Evolutionary conservation across 2,329 filamentous ascomycete genomes (phyloP).

Genomic region (Sporothrix brasiliensis): DNA sequence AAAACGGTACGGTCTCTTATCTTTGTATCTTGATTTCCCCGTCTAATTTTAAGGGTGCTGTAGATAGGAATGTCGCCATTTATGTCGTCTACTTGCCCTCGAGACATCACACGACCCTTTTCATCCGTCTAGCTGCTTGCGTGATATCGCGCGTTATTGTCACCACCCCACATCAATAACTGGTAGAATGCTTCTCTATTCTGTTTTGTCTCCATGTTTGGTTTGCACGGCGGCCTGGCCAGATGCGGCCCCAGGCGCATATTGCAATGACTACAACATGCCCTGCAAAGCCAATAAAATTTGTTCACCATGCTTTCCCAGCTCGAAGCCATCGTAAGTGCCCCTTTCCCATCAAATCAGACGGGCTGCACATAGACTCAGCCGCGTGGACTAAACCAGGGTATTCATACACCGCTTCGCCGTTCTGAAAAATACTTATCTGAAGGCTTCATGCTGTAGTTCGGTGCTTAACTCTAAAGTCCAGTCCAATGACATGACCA

Average conservation of each 20-base stretch:
- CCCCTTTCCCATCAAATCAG: not conserved
- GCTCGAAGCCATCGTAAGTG: not conserved
- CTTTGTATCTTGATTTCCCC: too few species aligned
- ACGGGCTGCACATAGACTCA: not conserved
- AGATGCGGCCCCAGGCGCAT: slow-evolving; percentile 2
- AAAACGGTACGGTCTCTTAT: too few species aligned
- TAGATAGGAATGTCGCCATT: not conserved
- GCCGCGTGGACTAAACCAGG: not conserved
- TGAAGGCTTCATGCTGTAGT: not conserved
- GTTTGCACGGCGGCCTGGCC: not conserved
- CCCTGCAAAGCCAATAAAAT: slow-evolving; percentile 17
- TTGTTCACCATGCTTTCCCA: not conserved
- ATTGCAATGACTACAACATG: not conserved
- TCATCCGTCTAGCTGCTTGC: slow-evolving; percentile 11
- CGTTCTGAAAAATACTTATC: slow-evolving; percentile 20
- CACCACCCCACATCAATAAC: slow-evolving; percentile 10
- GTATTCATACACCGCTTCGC: not conserved
- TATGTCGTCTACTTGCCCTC: not conserved
- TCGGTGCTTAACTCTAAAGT: not conserved
- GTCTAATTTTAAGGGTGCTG: too few species aligned
- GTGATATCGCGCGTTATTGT: slow-evolving; percentile 24
- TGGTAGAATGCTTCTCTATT: not conserved
- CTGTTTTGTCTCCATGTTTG: slow-evolving; percentile 14
- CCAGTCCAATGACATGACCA: not conserved
- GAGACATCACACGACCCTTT: not conserved